These are phyloP conservation scores for Meyerozyma sp. DNA, from an alignment of 1,139 yeast species.

Conservation along the genomic window DNA sequence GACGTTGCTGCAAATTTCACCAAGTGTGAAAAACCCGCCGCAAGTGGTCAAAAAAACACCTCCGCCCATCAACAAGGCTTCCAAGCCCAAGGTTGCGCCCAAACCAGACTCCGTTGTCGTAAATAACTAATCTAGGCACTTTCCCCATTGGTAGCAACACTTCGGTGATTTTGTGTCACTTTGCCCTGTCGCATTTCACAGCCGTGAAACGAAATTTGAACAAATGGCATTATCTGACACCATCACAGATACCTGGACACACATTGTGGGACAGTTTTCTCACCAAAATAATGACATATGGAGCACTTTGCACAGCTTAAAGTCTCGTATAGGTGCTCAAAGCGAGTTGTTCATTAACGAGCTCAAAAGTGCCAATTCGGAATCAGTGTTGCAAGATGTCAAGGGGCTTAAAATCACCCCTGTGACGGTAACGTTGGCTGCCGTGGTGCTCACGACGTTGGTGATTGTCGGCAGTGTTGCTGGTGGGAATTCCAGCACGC, in stretches of 20 bases:
- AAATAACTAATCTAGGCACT: no score
- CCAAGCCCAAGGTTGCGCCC: slow-evolving; percentile 18
- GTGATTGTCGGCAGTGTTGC: slow-evolving; percentile 13
- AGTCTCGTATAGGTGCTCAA: slow-evolving; percentile 17
- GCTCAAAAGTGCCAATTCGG: slow-evolving; percentile 7
- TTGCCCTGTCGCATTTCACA: not conserved
- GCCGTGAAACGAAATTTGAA: not conserved
- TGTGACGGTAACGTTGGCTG: slow-evolving; percentile 28
- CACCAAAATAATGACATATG: slow-evolving; percentile 10
- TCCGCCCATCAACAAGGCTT: slow-evolving; percentile 26
- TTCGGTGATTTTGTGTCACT: slow-evolving; percentile 8
- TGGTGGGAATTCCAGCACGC: slow-evolving; percentile 6
- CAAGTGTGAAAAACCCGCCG: not conserved
- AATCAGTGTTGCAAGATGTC: slow-evolving; percentile 28
- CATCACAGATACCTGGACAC: slow-evolving; percentile 17
- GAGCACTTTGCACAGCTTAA: slow-evolving; percentile 19
- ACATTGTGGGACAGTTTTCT: slow-evolving; percentile 31
- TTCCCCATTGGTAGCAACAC: not conserved
- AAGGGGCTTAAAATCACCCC: slow-evolving; percentile 27
- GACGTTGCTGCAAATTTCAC: not conserved
- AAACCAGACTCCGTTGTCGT: no score
- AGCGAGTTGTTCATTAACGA: slow-evolving; percentile 7
- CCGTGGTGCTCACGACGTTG: slow-evolving; percentile 28
- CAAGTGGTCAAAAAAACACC: slow-evolving; percentile 11
- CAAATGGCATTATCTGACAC: slow-evolving; percentile 1